Base-by-base conservation (phyloP, 495 filamentous ascomycete species). In the Acidomyces sp. region DNA sequence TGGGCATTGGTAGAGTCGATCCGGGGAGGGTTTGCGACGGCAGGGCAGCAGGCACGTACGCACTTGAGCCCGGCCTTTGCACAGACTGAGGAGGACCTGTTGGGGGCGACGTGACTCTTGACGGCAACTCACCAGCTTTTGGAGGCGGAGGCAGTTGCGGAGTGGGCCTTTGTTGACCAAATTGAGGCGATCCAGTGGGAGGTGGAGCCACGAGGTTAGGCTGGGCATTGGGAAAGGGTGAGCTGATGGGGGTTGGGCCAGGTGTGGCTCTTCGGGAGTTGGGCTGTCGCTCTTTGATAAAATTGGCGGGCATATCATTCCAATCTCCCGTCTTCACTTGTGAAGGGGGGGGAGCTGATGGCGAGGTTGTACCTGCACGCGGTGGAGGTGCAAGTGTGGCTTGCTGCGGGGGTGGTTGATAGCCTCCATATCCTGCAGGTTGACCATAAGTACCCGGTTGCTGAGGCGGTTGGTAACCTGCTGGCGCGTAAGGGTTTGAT, bases 291-390 rank as follows among this genome's bases (percentile, higher is more conserved):
- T 51, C 43, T 56, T 87, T 92, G 21, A 74, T 70, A 20, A 94
- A 82, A 49, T 93, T 55, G 21, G 60, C 75, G 0, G 90, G 90
- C 41, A 88, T 76, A 61, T 99, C 90, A 50, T 99, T 99, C 90
- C 90, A 99, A 38, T 79, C 78, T 24, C 74, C 72, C 29, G 75
- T 72, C 43, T 80, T 76, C 43, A 72, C 74, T 45, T 71, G 70
- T 43, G 74, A 80, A 13, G 81, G 70, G 37, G 85, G 49, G 22
- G 60, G 85, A 38, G 60, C 55, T 3, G 77, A 72, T 20, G 78
- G 73, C 18, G 81, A 80, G 23, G 74, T 63, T 41, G 67, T 65
- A 27, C 64, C 61, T 16, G 62, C 66, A 19, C 74, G 70, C 28
- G 72, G 77, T 43, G 74, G 77, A 24, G 77, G 70, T 32, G 77